Evolutionary conservation across 768 basidiomycete genomes (phyloP).

Genomic region (Rubroboletus satanas): DNA sequence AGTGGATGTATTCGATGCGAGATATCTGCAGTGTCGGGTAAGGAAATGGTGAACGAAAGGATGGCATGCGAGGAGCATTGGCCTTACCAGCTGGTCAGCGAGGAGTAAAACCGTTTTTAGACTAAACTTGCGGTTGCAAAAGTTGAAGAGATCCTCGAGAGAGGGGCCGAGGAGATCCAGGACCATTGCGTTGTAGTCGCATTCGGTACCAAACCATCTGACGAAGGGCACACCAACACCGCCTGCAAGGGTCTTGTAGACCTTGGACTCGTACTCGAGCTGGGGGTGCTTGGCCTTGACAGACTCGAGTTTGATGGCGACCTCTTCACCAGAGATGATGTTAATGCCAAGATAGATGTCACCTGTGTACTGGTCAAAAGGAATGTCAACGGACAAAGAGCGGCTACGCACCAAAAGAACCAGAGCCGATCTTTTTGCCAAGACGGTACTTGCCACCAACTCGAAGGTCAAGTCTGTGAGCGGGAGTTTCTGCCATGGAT

Average conservation of each 20-base stretch:
- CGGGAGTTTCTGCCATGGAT: conserved; percentile 69
- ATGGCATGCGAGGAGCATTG: conserved; percentile 11
- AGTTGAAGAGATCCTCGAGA: conserved; percentile 89
- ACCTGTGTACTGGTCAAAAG: conserved; percentile 45
- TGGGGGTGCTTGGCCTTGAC: conserved; percentile 99
- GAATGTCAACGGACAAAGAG: background rate
- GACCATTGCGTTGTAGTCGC: conserved; percentile 99
- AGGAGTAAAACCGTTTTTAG: conserved; percentile 96
- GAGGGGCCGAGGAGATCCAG: conserved; percentile 92
- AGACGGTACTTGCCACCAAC: conserved; percentile 96
- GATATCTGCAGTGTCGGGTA: conserved; percentile 64
- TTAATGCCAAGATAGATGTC: conserved; percentile 99
- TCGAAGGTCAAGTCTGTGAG: conserved; percentile 76
- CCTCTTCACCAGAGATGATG: conserved; percentile 99
- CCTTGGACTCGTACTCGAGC: conserved; percentile 96
- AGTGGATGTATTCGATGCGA: conserved; percentile 98
- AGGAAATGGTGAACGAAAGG: conserved; percentile 36
- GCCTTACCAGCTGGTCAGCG: conserved; percentile 84
- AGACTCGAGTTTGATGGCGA: conserved; percentile 99
- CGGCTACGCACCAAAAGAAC: conserved; percentile 81
- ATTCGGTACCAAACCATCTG: conserved; percentile 91
- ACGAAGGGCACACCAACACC: conserved; percentile 99
- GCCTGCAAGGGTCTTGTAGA: conserved; percentile 96
- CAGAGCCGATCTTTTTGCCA: conserved; percentile 99
- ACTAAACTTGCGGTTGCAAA: conserved; percentile 95